phyloP scores from a whole-genome alignment of 257 asterid species.

The Nicotiana attenuata region DNA sequence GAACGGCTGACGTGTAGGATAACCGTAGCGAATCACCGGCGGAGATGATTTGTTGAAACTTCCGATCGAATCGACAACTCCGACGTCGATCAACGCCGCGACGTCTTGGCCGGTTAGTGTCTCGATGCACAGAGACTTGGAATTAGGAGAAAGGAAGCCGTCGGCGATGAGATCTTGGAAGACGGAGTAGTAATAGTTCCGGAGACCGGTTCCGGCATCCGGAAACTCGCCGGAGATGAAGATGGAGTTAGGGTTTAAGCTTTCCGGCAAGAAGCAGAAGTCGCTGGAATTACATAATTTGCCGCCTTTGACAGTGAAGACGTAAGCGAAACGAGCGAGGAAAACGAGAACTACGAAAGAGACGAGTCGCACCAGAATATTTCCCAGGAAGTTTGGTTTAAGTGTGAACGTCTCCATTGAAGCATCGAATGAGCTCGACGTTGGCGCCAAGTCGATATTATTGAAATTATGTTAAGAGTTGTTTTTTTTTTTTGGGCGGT shows the following conservation, averaged over 20 bases:
- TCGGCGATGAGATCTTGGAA: slow-evolving; percentile 44
- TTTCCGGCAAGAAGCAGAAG: slow-evolving; percentile 31
- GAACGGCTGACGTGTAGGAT: slow-evolving; percentile 24
- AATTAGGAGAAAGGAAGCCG: slow-evolving; percentile 33
- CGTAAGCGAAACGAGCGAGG: slow-evolving; percentile 52
- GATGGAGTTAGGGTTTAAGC: not conserved
- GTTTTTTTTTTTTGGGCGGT: not conserved
- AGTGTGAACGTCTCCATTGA: slow-evolving; percentile 30
- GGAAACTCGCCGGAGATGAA: not conserved
- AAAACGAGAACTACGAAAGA: slow-evolving; percentile 47
- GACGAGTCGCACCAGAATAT: slow-evolving; percentile 45
- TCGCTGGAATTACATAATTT: slow-evolving; percentile 34
- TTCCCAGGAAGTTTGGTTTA: slow-evolving; percentile 30
- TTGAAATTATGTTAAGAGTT: not conserved
- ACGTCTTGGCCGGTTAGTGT: slow-evolving; percentile 32
- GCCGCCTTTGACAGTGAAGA: slow-evolving; percentile 38
- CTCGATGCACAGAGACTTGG: slow-evolving; percentile 46
- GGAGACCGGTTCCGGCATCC: slow-evolving; percentile 17
- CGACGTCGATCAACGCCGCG: slow-evolving; percentile 40
- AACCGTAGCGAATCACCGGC: slow-evolving; percentile 20
- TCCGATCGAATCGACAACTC: slow-evolving; percentile 36
- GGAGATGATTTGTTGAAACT: slow-evolving; percentile 30
- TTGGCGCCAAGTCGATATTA: slow-evolving; percentile 14
- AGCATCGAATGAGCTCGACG: slow-evolving; percentile 12
- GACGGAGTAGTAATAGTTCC: slow-evolving; percentile 37